Base-by-base conservation (phyloP, 139 green algal genomes). In the Chlamydomonas sp. region DNA sequence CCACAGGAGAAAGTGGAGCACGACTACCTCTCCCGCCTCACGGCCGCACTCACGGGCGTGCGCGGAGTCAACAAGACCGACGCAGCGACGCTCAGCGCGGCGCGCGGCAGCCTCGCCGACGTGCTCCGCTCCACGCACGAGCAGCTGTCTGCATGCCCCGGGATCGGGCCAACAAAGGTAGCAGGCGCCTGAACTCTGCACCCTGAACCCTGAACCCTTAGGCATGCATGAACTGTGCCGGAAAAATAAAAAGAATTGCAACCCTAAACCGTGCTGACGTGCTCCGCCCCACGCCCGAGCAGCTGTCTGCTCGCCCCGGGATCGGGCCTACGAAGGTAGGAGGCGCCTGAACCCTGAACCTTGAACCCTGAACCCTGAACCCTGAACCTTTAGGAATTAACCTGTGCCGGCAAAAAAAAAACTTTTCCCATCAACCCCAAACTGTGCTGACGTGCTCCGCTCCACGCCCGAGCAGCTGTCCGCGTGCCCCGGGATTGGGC, bases 81-180 rank as follows among this genome's bases (percentile, higher is more conserved):
- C 54, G 87, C 89, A 5, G 77, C 85, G 43, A 90, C 85, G 2
- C 71, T 96, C 34, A 83, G 79, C 28, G 65, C 76, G 60, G 60
- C 38, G 6, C 85, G 85, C 28, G 76, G 76, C 33, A 75, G 34
- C 1, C 58, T 85, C 35, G 73, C 67, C 3, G 77, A 61, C 43
- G 75, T 88, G 30, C 77, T 91, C 63, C 35, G 65, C n/a, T 81
- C 67, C 20, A 68, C 1, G 5, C 28, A 48, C 49, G 84, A 92
- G 60, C 69, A 92, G 36, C 81, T 97, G 39, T 73, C 83, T 16
- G 73, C 73, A 1, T 92, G 87, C 54, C 87, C 92, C 4, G 92
- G 92, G 26, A 81, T 97, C 13, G 92, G 92, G 3, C 89, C 94
- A n/a, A 87, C 83, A 3, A 97, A 97, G 76, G 88, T 92, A 65